These are phyloP conservation scores for Erucastrum elatum DNA, from an alignment of 345 rosid species.

Conservation along the genomic window DNA sequence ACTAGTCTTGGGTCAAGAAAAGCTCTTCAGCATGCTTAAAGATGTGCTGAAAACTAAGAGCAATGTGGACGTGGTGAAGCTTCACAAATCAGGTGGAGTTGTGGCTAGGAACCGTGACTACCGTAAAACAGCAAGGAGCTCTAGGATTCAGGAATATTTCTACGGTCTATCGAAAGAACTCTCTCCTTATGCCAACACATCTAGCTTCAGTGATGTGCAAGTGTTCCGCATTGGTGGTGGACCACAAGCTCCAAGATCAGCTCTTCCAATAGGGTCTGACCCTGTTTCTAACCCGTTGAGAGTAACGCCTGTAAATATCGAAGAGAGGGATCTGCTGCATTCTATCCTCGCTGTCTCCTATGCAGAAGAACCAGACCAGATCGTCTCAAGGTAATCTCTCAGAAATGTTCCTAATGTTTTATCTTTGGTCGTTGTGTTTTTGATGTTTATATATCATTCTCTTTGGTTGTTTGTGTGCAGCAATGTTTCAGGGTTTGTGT, in stretches of 20 bases:
- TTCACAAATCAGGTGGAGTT: conserved; percentile 88
- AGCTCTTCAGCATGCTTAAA: conserved; percentile 90
- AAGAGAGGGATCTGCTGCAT: conserved; percentile 58
- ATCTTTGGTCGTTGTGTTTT: background rate
- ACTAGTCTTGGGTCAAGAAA: conserved; percentile 92
- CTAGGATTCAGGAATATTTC: conserved; percentile 83
- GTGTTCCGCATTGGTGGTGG: conserved; percentile 86
- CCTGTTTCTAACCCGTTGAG: conserved; percentile 60
- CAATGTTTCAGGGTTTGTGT: conserved; percentile 84
- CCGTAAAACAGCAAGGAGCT: conserved; percentile 66
- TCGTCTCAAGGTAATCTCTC: conserved; percentile 58
- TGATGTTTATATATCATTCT: background rate
- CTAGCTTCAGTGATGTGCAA: conserved; percentile 60
- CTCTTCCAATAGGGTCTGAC: conserved; percentile 64
- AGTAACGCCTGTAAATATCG: conserved; percentile 57
- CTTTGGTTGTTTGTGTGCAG: conserved; percentile 40
- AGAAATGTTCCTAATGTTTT: background rate
- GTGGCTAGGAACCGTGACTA: conserved; percentile 64
- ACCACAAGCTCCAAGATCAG: conserved; percentile 85
- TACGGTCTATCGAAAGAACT: conserved; percentile 77
- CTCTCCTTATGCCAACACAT: conserved; percentile 72
- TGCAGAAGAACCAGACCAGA: conserved; percentile 75
- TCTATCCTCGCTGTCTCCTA: conserved; percentile 84
- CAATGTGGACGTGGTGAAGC: conserved; percentile 83
- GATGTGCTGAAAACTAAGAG: conserved; percentile 66